These are phyloP conservation scores for Coemansia aciculifera DNA, from an alignment of 192 early-diverging fungal species.

Conservation along the genomic window DNA sequence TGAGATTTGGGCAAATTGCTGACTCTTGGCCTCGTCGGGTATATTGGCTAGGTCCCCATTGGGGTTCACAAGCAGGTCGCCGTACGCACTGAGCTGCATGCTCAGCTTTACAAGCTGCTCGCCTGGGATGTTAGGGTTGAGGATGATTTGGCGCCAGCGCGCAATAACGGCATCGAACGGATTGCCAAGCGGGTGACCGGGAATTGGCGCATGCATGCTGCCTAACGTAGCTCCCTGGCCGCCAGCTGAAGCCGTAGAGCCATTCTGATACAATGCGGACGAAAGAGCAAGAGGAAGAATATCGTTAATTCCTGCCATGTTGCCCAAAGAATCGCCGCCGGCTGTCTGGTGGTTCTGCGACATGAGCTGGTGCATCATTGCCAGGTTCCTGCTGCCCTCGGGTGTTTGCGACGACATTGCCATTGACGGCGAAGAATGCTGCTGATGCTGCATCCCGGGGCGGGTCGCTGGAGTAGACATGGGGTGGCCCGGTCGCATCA, in stretches of 20 bases:
- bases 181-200: neutral
- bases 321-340: neutral
- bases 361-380: constrained; percentile 26
- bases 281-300: constrained; percentile 10
- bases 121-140: constrained; percentile 30
- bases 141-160: constrained; percentile 51
- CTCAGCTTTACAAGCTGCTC: constrained; percentile 45
- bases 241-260: neutral
- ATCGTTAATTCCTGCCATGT: constrained; percentile 2
- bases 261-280: constrained; percentile 12
- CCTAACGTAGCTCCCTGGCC: neutral
- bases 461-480: constrained; percentile 6
- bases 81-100: constrained; percentile 50
- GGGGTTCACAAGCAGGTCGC: constrained; percentile 20
- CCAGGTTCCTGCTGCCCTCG: constrained; percentile 15
- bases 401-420: constrained; percentile 1
- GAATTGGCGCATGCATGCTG: neutral
- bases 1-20: constrained; percentile 44
- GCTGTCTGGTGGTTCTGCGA: constrained; percentile 14
- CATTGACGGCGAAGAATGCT: constrained; percentile 11
- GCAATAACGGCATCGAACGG: constrained; percentile 25
- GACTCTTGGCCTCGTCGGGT: constrained; percentile 32
- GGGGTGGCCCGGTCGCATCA: constrained; percentile 15
- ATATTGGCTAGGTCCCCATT: constrained; percentile 19
- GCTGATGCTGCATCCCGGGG: constrained; percentile 14